Base-by-base conservation (phyloP, 1,284 basidiomycete species). In the Cystobasidiaceae sp. region DNA sequence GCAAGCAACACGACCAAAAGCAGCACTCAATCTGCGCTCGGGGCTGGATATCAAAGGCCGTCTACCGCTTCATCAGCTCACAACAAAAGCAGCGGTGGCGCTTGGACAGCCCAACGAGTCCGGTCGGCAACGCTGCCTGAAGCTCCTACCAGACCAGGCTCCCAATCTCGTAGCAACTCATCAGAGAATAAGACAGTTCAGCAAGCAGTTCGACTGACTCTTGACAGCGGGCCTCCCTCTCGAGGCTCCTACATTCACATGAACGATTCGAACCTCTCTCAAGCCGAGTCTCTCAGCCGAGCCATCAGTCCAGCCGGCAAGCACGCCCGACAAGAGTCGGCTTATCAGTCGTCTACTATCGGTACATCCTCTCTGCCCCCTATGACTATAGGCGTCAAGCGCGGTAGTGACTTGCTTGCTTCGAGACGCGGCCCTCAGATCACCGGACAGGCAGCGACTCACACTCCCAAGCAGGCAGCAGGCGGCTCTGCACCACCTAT, bases 311-410 rank as follows among this genome's bases (percentile, higher is more conserved):
- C 28, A 25, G 19, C 4, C 46, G 32, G 4, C n/a, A 49, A 7
- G 7, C 58, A 43, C 21, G 48, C 34, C 15, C n/a, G 34, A 27
- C 46, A 45, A 37, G 58, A 49, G 37, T 45, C 43, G 33, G 58
- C 34, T 15, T 41, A 50, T 49, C 43, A 41, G 27, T 46, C 39
- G 2, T 55, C 51, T 13, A 64, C 61, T 17, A 55, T 64, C 8
- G 61, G 51, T 13, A 54, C 61, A 9, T 45, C 50, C 27, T 41
- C 51, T 11, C 19, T 51, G 21, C 51, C 61, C 33, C 51, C 51
- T 27, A 45, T 54, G 43, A 64, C 61, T 8, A 64, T 64, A 17
- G 61, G 61, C 37, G 52, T 64, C 2, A 64, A 64, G 33, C 25
- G 52, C 11, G 61, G 61, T 33, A 28, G 39, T 37, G 52, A 55